Conservation (phyloP, 169 alveolate species). For the Eimeria maxima region DNA sequence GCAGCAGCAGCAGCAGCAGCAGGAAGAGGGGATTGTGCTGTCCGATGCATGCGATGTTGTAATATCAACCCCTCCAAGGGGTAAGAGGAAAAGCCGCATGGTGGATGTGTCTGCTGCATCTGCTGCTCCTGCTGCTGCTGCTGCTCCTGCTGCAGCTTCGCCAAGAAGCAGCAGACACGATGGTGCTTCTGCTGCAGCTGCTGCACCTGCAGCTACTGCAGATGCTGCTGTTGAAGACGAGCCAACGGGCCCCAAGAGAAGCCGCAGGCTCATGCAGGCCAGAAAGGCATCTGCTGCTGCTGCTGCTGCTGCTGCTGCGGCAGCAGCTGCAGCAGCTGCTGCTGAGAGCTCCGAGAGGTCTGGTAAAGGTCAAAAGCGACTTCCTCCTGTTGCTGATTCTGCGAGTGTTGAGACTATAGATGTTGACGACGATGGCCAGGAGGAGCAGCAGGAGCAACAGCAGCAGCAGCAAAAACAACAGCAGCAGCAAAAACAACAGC, state of each 20-base stretch:
- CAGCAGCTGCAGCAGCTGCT: not conserved
- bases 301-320: conserved; percentile 41
- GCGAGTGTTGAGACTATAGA: conserved; percentile 19
- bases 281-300: not conserved
- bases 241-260: conserved; percentile 16
- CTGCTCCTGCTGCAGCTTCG: conserved; percentile 52
- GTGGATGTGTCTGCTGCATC: not conserved
- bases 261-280: conserved; percentile 54
- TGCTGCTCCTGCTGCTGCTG: not conserved
- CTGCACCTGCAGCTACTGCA: too few species aligned
- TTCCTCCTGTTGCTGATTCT: not conserved
- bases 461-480: not conserved
- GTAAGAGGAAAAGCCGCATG: conserved; percentile 18
- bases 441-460: not conserved
- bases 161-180: conserved; percentile 13
- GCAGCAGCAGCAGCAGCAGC: conserved; percentile 9
- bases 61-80: conserved; percentile 11
- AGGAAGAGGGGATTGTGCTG: not conserved
- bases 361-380: not conserved
- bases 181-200: not conserved
- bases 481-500: conserved; percentile 5
- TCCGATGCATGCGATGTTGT: not conserved
- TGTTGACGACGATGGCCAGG: conserved; percentile 26
- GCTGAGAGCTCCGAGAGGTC: not conserved
- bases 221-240: not conserved